Evolutionary conservation across 805 yeast genomes (phyloP).

Genomic region (Metschnikowia sp.): DNA sequence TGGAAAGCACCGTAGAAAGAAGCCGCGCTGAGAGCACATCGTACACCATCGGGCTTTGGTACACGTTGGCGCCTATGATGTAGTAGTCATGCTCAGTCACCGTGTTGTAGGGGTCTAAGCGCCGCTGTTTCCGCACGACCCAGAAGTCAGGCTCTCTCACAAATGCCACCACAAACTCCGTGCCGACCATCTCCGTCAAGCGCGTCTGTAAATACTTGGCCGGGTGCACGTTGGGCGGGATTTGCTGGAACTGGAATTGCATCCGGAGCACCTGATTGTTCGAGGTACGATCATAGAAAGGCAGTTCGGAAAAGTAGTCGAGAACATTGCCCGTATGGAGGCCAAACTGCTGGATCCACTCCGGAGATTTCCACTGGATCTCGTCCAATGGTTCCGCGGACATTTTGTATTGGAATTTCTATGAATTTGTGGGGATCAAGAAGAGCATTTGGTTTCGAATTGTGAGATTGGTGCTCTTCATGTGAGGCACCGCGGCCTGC

Average conservation of each 20-base stretch:
- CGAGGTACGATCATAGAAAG: constrained; percentile 90
- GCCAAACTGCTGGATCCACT: constrained; percentile 90
- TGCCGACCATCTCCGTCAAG: constrained; percentile 74
- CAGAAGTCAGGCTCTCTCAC: constrained; percentile 89
- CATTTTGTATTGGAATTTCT: constrained; percentile 2
- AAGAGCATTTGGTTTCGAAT: not conserved
- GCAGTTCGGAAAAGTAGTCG: constrained; percentile 90
- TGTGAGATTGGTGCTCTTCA: not conserved
- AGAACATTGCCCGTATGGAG: constrained; percentile 84
- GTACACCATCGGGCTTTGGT: constrained; percentile 80
- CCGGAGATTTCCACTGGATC: constrained; percentile 95
- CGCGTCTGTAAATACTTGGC: constrained; percentile 48
- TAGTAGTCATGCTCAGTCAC: constrained; percentile 72
- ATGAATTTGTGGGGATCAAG: not conserved
- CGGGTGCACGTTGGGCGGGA: constrained; percentile 32
- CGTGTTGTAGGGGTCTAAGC: constrained; percentile 51
- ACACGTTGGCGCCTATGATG: constrained; percentile 87
- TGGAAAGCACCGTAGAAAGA: constrained; percentile 31
- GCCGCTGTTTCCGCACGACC: constrained; percentile 79
- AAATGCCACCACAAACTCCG: constrained; percentile 74
- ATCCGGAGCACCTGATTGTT: constrained; percentile 92
- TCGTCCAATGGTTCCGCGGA: constrained; percentile 60
- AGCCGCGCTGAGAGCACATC: constrained; percentile 67
- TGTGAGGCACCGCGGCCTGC: no score
- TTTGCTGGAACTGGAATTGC: constrained; percentile 82